Percentiles rank a stretch among this genome's conserved stretches.
Conservation (phyloP, 305 asterid genomes). For the Fraxinus floribunda region DNA sequence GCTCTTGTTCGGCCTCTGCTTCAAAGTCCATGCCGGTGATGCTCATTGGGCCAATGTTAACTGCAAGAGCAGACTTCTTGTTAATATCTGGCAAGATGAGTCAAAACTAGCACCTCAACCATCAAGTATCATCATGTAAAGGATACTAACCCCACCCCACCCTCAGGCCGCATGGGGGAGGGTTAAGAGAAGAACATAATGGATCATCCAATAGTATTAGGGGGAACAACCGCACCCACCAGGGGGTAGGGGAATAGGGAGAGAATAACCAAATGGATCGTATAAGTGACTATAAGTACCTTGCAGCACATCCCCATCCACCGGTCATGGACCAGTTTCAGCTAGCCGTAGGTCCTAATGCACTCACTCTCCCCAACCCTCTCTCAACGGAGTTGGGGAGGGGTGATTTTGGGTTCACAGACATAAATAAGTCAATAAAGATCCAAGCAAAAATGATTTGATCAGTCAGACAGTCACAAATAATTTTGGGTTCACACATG, state of each 20-base stretch:
- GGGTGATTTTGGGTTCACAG: background rate
- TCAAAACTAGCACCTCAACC: background rate
- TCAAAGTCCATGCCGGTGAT: conserved; percentile 66
- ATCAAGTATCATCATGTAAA: background rate
- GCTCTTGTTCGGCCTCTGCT: conserved; percentile 44
- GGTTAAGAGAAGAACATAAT: background rate
- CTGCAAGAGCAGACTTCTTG: conserved; percentile 44
- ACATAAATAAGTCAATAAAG: background rate
- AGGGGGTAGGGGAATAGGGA: background rate
- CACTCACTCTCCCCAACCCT: background rate
- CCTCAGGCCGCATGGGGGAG: background rate
- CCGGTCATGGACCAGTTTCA: background rate
- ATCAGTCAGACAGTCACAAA: background rate
- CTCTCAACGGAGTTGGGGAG: background rate
- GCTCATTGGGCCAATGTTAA: conserved; percentile 79
- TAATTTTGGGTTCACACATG: background rate
- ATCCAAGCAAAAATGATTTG: conserved; percentile 6
- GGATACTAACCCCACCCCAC: background rate
- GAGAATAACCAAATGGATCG: background rate
- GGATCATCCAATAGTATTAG: background rate
- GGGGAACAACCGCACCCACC: background rate
- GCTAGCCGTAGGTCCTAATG: background rate
- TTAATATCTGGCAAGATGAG: conserved; percentile 1
- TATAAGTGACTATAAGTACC: background rate
- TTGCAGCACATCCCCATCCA: background rate